These are phyloP conservation scores for Aspergillus costaricaensis DNA, from an alignment of 2,329 filamentous ascomycete genomes.

Conservation along the genomic window DNA sequence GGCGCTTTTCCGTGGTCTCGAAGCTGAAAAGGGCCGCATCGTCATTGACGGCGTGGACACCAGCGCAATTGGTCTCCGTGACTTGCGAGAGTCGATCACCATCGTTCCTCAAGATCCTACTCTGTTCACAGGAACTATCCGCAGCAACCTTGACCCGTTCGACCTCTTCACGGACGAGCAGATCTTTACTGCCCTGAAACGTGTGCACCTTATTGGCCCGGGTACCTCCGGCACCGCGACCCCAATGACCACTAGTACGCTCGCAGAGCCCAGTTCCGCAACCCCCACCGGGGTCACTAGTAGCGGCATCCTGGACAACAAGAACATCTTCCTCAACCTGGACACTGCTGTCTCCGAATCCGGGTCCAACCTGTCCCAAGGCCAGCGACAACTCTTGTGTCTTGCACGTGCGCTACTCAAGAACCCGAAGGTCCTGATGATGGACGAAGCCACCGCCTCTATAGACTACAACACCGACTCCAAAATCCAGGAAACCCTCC, in stretches of 20 bases:
- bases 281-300: slow-evolving; percentile 24
- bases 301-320: slow-evolving; percentile 65
- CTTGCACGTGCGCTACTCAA: slow-evolving; percentile 91
- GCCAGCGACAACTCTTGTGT: slow-evolving; percentile 91
- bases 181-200: slow-evolving; percentile 80
- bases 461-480: slow-evolving; percentile 95
- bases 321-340: slow-evolving; percentile 90
- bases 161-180: slow-evolving; percentile 84
- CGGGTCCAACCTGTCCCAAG: slow-evolving; percentile 91
- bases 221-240: slow-evolving; percentile 40
- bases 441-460: slow-evolving; percentile 97
- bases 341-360: slow-evolving; percentile 83
- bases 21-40: slow-evolving; percentile 87
- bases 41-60: slow-evolving; percentile 91
- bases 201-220: slow-evolving; percentile 76
- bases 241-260: slow-evolving; percentile 34
- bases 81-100: slow-evolving; percentile 89
- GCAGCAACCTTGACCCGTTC: slow-evolving; percentile 93
- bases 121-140: slow-evolving; percentile 87
- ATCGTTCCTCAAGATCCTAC: slow-evolving; percentile 96
- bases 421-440: slow-evolving; percentile 87
- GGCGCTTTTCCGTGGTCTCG: slow-evolving; percentile 88
- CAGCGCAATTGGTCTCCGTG: slow-evolving; percentile 83
- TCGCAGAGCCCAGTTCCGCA: slow-evolving; percentile 24
- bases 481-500: slow-evolving; percentile 95